Evolutionary conservation across 176 grass and related monocot genomes (phyloP).

Genomic region (Stipa capillata): DNA sequence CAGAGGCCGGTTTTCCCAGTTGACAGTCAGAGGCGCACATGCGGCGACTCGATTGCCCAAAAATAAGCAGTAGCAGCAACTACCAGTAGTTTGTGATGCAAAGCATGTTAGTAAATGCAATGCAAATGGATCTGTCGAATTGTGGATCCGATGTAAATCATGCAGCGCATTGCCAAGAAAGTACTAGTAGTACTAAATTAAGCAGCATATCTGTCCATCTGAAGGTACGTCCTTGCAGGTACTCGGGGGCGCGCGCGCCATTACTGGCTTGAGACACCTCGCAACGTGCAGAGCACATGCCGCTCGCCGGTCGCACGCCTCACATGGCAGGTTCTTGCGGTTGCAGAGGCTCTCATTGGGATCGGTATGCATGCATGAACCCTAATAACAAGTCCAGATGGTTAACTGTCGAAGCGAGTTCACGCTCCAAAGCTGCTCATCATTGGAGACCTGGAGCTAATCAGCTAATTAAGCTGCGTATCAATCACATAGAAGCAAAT

Average conservation of each 20-base stretch:
- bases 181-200: neutral
- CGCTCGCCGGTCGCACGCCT: neutral
- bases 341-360: neutral
- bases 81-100: neutral
- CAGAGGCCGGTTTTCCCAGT: too few relatives aligned
- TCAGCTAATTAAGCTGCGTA: too few relatives aligned
- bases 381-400: neutral
- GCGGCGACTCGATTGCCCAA: slow-evolving; percentile 27
- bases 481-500: neutral
- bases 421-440: neutral
- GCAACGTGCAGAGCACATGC: slow-evolving; percentile 39
- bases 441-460: neutral
- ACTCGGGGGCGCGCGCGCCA: slow-evolving; percentile 16
- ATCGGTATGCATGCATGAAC: neutral
- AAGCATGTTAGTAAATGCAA: neutral
- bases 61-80: slow-evolving; percentile 8
- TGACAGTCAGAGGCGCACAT: slow-evolving; percentile 15
- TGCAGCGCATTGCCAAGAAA: neutral
- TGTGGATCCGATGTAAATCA: slow-evolving; percentile 25
- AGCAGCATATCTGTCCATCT: slow-evolving; percentile 34
- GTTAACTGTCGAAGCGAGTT: neutral
- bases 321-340: slow-evolving; percentile 20
- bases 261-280: slow-evolving; percentile 29
- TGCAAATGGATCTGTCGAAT: slow-evolving; percentile 14
- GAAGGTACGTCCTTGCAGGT: slow-evolving; percentile 50